Percentiles rank a stretch among this genome's conserved stretches.
These are phyloP conservation scores for Hygrophorus pudorinus DNA, from an alignment of 768 basidiomycete species.

Conservation along the genomic window DNA sequence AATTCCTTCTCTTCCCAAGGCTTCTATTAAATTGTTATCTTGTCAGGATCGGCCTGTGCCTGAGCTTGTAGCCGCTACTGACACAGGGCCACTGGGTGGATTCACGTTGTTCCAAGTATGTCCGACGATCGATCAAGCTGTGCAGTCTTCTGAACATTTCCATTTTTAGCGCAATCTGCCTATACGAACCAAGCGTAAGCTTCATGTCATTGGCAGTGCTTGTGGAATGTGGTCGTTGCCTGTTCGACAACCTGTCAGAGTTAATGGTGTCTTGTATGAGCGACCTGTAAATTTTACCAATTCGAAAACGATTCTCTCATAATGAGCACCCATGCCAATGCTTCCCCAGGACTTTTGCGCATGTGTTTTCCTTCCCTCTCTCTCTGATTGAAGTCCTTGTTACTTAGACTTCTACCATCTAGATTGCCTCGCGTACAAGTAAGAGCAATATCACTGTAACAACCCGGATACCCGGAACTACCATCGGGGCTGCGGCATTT, in stretches of 20 bases:
- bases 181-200: constrained; percentile 60
- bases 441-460: constrained; percentile 62
- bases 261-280: constrained; percentile 49
- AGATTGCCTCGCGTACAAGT: constrained; percentile 56
- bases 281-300: constrained; percentile 37
- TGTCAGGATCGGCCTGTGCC: constrained; percentile 60
- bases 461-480: constrained; percentile 67
- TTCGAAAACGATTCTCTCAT: constrained; percentile 64
- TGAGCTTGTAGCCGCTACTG: constrained; percentile 81
- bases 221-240: constrained; percentile 80
- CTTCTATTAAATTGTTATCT: background rate
- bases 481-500: constrained; percentile 76
- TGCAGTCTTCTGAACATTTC: background rate
- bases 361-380: constrained; percentile 36
- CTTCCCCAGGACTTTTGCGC: constrained; percentile 70
- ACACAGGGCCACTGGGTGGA: constrained; percentile 63
- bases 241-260: constrained; percentile 58
- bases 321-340: constrained; percentile 79
- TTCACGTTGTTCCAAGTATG: constrained; percentile 79
- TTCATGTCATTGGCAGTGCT: constrained; percentile 70
- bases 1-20: background rate
- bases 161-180: constrained; percentile 62
- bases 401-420: constrained; percentile 2
- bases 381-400: background rate
- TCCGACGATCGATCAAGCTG: constrained; percentile 1